Evolutionary conservation across 202 grass and related monocot species (phyloP).

Genomic region (Schoenoplectus tabernaemontani): DNA sequence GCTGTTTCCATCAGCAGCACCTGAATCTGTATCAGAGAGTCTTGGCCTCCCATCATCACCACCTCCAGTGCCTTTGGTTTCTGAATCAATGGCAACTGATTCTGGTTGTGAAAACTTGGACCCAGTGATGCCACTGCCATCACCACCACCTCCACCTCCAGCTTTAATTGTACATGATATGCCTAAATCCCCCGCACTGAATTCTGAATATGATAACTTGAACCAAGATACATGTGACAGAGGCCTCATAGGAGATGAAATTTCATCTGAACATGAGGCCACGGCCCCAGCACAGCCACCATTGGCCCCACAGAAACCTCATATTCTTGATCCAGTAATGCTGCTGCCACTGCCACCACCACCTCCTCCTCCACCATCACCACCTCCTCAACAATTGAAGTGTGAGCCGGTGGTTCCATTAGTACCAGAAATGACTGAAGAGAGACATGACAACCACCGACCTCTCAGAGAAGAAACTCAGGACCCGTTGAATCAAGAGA

Average conservation of each 20-base stretch:
- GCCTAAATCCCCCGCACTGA: neutral
- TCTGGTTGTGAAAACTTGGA: neutral
- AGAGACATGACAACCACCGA: neutral
- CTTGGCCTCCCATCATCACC: neutral
- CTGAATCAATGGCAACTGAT: neutral
- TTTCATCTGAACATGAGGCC: neutral
- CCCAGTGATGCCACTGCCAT: neutral
- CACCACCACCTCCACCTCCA: neutral
- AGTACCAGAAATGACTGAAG: neutral
- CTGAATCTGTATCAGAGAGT: neutral
- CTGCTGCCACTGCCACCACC: neutral
- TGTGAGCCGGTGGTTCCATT: neutral
- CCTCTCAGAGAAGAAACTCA: neutral
- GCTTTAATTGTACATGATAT: neutral
- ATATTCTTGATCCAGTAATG: neutral
- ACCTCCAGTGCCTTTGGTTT: neutral
- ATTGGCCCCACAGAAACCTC: neutral
- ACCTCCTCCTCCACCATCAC: neutral
- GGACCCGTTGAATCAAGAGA: neutral
- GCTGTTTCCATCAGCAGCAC: neutral
- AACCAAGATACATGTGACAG: neutral
- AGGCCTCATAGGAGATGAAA: neutral
- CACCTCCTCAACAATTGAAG: constrained; percentile 3
- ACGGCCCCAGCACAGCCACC: neutral
- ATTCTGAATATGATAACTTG: neutral